Conservation (phyloP, 257 asterid species). For the Gentiana dahurica region DNA sequence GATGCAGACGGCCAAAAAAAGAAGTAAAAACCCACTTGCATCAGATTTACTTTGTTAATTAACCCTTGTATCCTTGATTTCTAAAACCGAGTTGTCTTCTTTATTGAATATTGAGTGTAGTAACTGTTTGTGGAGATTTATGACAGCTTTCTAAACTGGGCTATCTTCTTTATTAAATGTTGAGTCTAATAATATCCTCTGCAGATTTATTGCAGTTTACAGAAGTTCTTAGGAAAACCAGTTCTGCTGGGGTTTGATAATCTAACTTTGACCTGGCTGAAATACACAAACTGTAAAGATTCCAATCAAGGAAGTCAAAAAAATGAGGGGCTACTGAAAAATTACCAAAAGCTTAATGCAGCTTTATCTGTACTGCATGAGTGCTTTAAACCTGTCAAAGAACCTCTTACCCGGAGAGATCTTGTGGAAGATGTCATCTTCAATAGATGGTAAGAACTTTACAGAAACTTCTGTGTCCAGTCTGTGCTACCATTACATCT, state of each 20-base stretch:
- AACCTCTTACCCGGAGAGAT: constrained; percentile 60
- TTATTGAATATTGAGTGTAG: too few relatives aligned
- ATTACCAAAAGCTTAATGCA: constrained; percentile 52
- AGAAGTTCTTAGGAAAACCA: constrained; percentile 41
- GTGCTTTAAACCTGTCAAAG: constrained; percentile 78
- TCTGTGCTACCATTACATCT: too few relatives aligned
- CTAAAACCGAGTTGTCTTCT: too few relatives aligned
- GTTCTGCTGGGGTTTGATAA: constrained; percentile 40
- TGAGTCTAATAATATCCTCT: background rate
- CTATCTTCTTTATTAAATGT: background rate
- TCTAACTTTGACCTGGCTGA: constrained; percentile 66
- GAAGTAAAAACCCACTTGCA: too few relatives aligned
- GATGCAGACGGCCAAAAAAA: too few relatives aligned
- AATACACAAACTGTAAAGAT: constrained; percentile 30
- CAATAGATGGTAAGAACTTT: constrained; percentile 47
- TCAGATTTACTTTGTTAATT: too few relatives aligned
- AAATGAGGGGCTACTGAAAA: constrained; percentile 33
- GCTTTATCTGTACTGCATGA: constrained; percentile 88
- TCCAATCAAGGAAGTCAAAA: constrained; percentile 17
- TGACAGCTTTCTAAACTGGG: constrained; percentile 16
- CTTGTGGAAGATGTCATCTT: constrained; percentile 79
- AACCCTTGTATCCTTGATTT: too few relatives aligned
- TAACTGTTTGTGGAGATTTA: constrained; percentile 39
- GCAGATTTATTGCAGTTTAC: constrained; percentile 66
- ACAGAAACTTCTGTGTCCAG: too few relatives aligned